Evolutionary conservation across 495 filamentous ascomycete genomes (phyloP), one percentile per base, ranked within the genome.

Genomic region (Annulohypoxylon bovei): DNA sequence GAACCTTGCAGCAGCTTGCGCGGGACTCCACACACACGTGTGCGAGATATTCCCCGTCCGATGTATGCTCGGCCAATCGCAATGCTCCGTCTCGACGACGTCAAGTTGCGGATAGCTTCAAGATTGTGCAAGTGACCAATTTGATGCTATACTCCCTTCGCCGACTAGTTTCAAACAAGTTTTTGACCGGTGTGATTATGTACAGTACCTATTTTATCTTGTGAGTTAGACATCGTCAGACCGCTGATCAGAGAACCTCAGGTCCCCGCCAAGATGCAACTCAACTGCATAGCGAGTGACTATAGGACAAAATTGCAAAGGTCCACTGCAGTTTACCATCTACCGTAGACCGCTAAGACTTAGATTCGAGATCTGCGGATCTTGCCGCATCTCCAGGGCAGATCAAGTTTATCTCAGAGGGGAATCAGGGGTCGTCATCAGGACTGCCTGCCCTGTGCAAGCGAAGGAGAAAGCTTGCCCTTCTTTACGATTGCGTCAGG

Each of bases 61-160:
- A 42, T 6, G 39, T 16, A 18, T 4, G n/a, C n/a, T 0, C 37
- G 9, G 35, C 60, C 60, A 63, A 63, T 63, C n/a, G 37, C 35
- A 32, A 16, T 9, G 23, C 60, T 42, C 22, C 12, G 12, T 12
- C 35, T 14, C 33, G n/a, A 63, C 60, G 35, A 63, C 60, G 33
- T 54, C 35, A 54, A 54, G 33, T 63, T 55, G 49, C 8, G 16
- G 60, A 63, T 63, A 44, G 49, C 60, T 54, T 63, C 60, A 63
- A 25, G 33, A 44, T 40, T 54, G 46, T 30, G 60, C 11, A 35
- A 53, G 23, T 53, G 20, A 32, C 16, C 11, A 35, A 35, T 23
- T 14, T 6, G 30, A 16, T 40, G 44, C 11, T 47, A 25, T 23
- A 23, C 44, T 47, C 28, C 44, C 35, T 8, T 50, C 18, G 49